Percentiles rank a stretch among this genome's conserved stretches.
These are phyloP conservation scores for Medicago arabica DNA, from an alignment of 306 rosid species.

Conservation along the genomic window DNA sequence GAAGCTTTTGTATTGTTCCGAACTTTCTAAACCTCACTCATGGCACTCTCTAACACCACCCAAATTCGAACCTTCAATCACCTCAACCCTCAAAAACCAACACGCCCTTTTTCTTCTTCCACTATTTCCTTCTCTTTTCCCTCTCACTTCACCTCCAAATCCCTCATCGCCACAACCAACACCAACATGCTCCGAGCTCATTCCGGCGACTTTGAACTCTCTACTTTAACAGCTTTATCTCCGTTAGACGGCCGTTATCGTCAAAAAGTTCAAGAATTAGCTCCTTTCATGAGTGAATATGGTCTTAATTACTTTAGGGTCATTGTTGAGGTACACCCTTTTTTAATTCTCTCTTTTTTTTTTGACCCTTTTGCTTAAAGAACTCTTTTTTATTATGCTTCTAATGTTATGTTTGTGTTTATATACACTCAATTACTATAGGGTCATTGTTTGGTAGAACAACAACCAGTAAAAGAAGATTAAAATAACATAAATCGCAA, in stretches of 20 bases:
- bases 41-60: conserved; percentile 37
- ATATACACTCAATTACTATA: too few relatives aligned
- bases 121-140: conserved; percentile 28
- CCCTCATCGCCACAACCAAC: conserved; percentile 36
- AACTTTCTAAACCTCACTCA: neutral
- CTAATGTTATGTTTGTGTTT: neutral
- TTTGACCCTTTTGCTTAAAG: conserved; percentile 21
- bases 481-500: too few relatives aligned
- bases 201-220: conserved; percentile 50
- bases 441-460: too few relatives aligned
- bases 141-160: conserved; percentile 42
- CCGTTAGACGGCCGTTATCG: conserved; percentile 83
- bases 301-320: conserved; percentile 67
- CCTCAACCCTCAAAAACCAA: conserved; percentile 8
- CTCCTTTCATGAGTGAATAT: conserved; percentile 66
- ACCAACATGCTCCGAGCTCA: conserved; percentile 16
- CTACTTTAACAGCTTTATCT: conserved; percentile 67
- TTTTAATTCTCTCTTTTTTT: neutral
- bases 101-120: neutral
- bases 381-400: neutral
- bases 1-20: neutral
- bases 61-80: conserved; percentile 29
- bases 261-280: conserved; percentile 66
- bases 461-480: too few relatives aligned
- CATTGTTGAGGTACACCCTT: conserved; percentile 61